Percentiles rank a stretch among this genome's conserved stretches.
These are phyloP conservation scores for Saccharomyces jurei DNA, from an alignment of 805 yeast genomes.

Conservation along the genomic window DNA sequence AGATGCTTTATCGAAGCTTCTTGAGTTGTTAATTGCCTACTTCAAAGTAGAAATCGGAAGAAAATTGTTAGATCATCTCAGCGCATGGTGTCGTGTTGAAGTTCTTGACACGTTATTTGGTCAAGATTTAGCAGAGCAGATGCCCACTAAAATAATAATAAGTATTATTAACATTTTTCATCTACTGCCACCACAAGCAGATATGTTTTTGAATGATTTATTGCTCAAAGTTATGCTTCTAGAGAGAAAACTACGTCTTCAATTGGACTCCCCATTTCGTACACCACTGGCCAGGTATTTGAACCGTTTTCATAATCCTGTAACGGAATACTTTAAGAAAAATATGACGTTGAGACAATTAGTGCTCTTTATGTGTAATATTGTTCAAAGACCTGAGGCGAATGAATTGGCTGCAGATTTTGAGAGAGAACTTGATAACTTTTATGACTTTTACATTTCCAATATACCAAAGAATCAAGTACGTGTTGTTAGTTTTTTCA, in stretches of 20 bases:
- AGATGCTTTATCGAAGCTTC: constrained; percentile 79
- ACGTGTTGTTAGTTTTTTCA: constrained; percentile 38
- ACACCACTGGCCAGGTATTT: constrained; percentile 82
- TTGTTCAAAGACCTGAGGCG: constrained; percentile 27
- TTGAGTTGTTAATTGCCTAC: constrained; percentile 82
- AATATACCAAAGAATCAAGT: constrained; percentile 35
- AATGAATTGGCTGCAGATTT: constrained; percentile 47
- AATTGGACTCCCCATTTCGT: constrained; percentile 82
- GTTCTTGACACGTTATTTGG: constrained; percentile 68
- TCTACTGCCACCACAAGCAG: constrained; percentile 84
- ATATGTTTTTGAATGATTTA: constrained; percentile 82
- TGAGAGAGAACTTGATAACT: constrained; percentile 41
- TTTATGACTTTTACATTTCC: constrained; percentile 40
- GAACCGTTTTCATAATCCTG: constrained; percentile 71
- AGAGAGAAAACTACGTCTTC: constrained; percentile 78
- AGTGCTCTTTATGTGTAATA: constrained; percentile 33
- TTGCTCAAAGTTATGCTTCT: constrained; percentile 65
- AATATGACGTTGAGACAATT: constrained; percentile 59
- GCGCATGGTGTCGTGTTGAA: constrained; percentile 90
- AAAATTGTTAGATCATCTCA: constrained; percentile 82
- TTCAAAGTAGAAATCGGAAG: constrained; percentile 96
- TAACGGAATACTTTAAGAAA: constrained; percentile 59
- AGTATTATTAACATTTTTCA: constrained; percentile 90
- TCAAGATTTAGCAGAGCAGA: constrained; percentile 71
- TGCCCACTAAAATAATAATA: constrained; percentile 76